These are phyloP conservation scores for Oryza glaberrima DNA, from an alignment of 176 grass and related monocot species.

Conservation along the genomic window DNA sequence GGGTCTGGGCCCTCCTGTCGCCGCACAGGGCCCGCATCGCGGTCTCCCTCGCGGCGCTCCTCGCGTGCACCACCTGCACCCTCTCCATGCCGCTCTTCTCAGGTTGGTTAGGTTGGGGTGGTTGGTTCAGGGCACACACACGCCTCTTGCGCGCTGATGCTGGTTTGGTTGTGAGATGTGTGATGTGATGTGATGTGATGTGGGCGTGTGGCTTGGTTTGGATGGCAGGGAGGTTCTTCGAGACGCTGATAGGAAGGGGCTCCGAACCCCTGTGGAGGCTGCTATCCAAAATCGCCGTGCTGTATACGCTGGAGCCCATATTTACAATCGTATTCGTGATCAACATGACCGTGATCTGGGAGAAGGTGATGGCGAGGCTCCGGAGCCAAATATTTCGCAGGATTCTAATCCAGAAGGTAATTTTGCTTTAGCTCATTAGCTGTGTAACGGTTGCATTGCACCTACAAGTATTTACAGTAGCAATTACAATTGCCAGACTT, in stretches of 20 bases:
- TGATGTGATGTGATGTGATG: not conserved
- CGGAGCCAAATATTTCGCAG: constrained; percentile 92
- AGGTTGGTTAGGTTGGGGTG: constrained; percentile 28
- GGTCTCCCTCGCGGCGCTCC: constrained; percentile 61
- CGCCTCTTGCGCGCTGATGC: not conserved
- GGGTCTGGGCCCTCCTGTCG: constrained; percentile 69
- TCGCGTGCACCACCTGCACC: constrained; percentile 82
- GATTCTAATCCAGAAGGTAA: constrained; percentile 96
- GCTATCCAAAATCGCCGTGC: constrained; percentile 72
- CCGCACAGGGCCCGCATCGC: constrained; percentile 64
- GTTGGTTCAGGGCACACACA: too few relatives aligned
- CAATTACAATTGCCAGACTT: not conserved
- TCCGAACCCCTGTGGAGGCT: constrained; percentile 68
- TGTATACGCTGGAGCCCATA: constrained; percentile 83
- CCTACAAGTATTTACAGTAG: not conserved
- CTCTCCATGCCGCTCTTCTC: constrained; percentile 96
- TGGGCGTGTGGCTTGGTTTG: not conserved
- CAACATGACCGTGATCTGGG: constrained; percentile 93
- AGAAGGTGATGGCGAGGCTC: constrained; percentile 79
- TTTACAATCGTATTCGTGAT: constrained; percentile 82
- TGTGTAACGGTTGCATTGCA: not conserved
- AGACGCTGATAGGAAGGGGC: constrained; percentile 77
- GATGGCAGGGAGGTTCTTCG: constrained; percentile 83
- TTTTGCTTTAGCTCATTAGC: not conserved
- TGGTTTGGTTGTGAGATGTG: constrained; percentile 27